Evolutionary conservation across 108 stramenopile genomes (phyloP), one percentile per base, ranked within the genome.

Genomic region (Epipyxis sp.): DNA sequence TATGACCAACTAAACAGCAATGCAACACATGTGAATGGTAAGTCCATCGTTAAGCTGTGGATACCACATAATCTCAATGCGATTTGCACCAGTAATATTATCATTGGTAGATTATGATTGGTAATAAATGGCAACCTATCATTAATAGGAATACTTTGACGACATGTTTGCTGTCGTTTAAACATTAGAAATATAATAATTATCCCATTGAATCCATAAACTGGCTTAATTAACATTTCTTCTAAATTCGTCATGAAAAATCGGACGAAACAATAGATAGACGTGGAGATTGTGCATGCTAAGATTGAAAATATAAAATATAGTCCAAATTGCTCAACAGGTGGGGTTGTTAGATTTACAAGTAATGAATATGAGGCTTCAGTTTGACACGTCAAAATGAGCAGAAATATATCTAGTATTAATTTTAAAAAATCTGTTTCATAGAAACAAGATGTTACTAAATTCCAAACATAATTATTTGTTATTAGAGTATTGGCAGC

Each of bases 401-500:
- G 25, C 20, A 3, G 10, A 6, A 65, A 29, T 37, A 65, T 10
- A 37, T 65, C 61, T 25, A 65, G 34, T 29, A 32, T 32, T 37
- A 65, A 32, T 65, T 65, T 65, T 16, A 65, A 35, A 32, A 37
- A 37, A 37, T 29, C 10, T 6, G 61, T 29, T 25, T 65, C 61
- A 65, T 32, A 65, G 34, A 65, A 65, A 32, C 61, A 35, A 32
- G 34, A 65, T 6, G 61, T 65, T 6, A 65, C 6, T 37, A 65
- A 6, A 25, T 65, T 65, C 61, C 61, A 65, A 25, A 65, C 61
- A 65, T 65, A 65, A 6, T 16, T 65, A 35, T 37, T 3, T 16
- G 61, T 65, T 32, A 65, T 65, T 10, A 65, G 61, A 10, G 61
- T 65, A 65, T 65, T 65, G 10, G 61, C 61, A 10, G 61, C 35